phyloP scores from a whole-genome alignment of 345 rosid species.

The Sonneratia alba region DNA sequence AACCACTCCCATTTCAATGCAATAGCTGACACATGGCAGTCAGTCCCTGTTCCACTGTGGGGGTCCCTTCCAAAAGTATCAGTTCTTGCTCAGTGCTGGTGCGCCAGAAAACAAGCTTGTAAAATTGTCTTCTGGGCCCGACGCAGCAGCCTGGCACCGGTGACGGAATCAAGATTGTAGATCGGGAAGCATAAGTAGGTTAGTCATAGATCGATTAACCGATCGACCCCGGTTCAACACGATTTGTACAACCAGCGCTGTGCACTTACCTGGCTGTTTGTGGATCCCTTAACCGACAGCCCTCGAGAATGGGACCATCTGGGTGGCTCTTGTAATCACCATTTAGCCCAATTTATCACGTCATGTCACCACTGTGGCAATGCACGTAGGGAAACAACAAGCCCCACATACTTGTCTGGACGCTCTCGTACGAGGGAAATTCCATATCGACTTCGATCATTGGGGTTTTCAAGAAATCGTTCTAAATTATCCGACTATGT shows the following conservation, averaged over 20 bases:
- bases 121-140: neutral
- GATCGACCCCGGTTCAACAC: neutral
- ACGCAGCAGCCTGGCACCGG: neutral
- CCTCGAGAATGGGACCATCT: neutral
- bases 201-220: neutral
- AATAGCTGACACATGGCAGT: conserved; percentile 6
- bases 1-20: neutral
- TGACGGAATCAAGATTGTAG: neutral
- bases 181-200: neutral
- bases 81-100: neutral
- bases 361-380: neutral
- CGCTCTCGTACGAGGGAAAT: neutral
- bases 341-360: neutral
- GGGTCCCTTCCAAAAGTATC: neutral
- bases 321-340: neutral
- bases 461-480: neutral
- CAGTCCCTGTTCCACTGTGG: neutral
- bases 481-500: neutral
- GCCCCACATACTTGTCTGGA: neutral
- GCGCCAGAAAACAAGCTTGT: neutral
- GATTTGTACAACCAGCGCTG: neutral
- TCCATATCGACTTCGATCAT: neutral
- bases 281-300: no score
- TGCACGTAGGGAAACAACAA: neutral
- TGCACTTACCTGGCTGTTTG: neutral